Evolutionary conservation across 495 filamentous ascomycete genomes (phyloP).

Genomic region (Pseudomonodictys pantanalensis): DNA sequence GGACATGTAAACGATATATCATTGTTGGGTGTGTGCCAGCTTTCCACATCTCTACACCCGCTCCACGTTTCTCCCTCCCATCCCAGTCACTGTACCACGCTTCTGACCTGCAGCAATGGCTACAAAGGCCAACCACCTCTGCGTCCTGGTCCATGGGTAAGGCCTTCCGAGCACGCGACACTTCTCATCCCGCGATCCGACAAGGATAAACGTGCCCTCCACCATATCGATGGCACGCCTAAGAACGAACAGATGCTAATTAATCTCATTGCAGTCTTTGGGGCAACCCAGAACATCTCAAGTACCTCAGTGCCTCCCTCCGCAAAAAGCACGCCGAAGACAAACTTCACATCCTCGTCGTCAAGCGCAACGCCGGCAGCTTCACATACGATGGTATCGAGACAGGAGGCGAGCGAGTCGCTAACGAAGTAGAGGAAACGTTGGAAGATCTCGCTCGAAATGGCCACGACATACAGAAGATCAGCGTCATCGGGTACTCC

Average conservation of each 20-base stretch:
- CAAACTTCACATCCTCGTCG: conserved; percentile 66
- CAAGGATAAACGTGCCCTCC: too few species aligned
- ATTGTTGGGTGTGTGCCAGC: not conserved
- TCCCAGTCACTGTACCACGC: not conserved
- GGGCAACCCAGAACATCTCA: conserved; percentile 86
- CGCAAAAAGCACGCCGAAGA: conserved; percentile 62
- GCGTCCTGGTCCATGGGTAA: conserved; percentile 94
- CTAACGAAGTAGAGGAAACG: conserved; percentile 80
- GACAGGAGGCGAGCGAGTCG: conserved; percentile 81
- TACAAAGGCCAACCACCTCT: conserved; percentile 65
- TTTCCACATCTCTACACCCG: not conserved
- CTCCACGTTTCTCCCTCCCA: not conserved
- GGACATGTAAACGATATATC: not conserved
- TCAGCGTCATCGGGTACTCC: conserved; percentile 87
- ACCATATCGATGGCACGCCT: too few species aligned
- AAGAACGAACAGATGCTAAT: too few species aligned
- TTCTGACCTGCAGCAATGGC: not conserved
- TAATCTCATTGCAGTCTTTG: conserved; percentile 55
- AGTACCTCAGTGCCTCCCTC: conserved; percentile 65
- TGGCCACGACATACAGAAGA: conserved; percentile 71
- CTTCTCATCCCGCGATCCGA: not conserved
- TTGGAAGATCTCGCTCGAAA: conserved; percentile 59
- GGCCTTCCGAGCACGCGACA: conserved; percentile 26
- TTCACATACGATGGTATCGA: conserved; percentile 97
- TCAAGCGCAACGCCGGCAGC: conserved; percentile 74